These are phyloP conservation scores for Tritrichomonas foetus DNA, from an alignment of 208 protist species.

Conservation along the genomic window DNA sequence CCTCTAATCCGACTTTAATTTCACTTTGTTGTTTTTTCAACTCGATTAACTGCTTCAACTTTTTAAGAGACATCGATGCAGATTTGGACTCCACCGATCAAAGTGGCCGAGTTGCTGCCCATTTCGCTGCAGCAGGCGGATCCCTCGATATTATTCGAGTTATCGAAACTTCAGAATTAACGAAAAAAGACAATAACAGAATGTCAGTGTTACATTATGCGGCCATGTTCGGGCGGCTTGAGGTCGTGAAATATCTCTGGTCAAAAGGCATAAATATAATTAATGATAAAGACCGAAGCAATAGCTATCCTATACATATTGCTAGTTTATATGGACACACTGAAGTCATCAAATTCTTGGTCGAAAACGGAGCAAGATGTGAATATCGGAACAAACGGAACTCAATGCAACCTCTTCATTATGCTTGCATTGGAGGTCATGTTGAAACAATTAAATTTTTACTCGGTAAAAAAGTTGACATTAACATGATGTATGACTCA, in stretches of 20 bases:
- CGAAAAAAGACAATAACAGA: not conserved
- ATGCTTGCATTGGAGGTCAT: not conserved
- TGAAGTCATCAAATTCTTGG: not conserved
- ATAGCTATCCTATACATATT: not conserved
- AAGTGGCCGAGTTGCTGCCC: too few species aligned
- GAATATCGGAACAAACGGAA: too few species aligned
- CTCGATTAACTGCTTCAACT: not conserved
- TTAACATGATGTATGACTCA: not conserved
- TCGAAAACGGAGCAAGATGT: not conserved
- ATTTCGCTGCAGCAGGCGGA: not conserved
- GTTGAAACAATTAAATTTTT: not conserved
- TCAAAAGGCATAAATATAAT: not conserved
- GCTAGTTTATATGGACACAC: not conserved
- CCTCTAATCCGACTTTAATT: not conserved
- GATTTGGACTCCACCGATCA: not conserved
- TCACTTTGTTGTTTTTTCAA: not conserved
- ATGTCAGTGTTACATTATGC: not conserved
- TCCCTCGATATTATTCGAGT: not conserved
- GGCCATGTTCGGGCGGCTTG: not conserved
- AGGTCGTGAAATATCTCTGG: not conserved
- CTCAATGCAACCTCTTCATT: not conserved
- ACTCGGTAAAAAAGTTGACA: not conserved
- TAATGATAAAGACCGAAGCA: too few species aligned
- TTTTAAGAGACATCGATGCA: not conserved
- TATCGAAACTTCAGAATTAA: not conserved